Base-by-base conservation (phyloP, 2,329 filamentous ascomycete species). In the Apiospora phragmitis region DNA sequence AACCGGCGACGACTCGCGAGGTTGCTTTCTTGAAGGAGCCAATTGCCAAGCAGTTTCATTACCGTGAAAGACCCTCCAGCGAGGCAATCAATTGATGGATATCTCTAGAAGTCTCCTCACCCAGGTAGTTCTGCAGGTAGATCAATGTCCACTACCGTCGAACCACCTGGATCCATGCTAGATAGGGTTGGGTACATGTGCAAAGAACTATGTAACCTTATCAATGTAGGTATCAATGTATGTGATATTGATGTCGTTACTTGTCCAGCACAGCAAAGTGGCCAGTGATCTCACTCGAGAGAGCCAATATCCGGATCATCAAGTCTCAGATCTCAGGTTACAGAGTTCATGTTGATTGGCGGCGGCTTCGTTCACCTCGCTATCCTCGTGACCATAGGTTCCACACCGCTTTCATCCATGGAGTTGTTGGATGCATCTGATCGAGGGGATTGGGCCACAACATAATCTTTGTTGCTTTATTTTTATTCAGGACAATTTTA, bases 31-130 rank as follows among this genome's bases (percentile, higher is more conserved):
- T 11, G 35, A 38, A 62, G 55, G n/a, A n/a, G n/a, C n/a, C n/a
- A n/a, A n/a, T n/a, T n/a, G n/a, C 55, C 55, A 62, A 62, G 55
- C 55, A 62, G 55, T 62, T 62, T 62, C 55, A 62, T 62, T 59
- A 55, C 49, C 32, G 49, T 55, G 26, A 24, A 55, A 14, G 51
- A 59, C 35, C 18, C 51, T 59, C 51, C 29, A 35, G n/a, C 51
- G 21, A n/a, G 51, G 16, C 18, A 38, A 14, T 38, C 32, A 62
- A 62, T 32, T 38, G 55, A 45, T 45, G 43, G 55, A 35, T 62
- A n/a, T 62, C 55, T 38, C 55, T 62, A n/a, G 55, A 62, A 38
- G 55, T 38, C 51, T 59, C 26, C 29, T 59, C 51, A 35, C 51
- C 18, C 51, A 21, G 38, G 8, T 38, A 21, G n/a, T n/a, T n/a